phyloP scores from a whole-genome alignment of 495 filamentous ascomycete species.

The Astrothelium macrocarpum region DNA sequence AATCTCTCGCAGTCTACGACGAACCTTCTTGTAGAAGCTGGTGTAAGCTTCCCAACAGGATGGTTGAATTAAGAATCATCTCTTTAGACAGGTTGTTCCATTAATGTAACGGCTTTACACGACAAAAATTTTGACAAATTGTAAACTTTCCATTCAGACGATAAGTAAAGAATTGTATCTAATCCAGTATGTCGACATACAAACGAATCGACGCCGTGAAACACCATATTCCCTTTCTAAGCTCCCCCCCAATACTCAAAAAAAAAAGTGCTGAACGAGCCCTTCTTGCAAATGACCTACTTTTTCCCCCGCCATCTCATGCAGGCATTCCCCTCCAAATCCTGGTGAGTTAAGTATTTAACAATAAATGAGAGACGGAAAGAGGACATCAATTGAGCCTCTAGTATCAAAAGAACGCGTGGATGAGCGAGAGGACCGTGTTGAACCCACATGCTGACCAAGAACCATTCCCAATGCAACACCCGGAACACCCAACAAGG shows the following conservation, averaged over 20 bases:
- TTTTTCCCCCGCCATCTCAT: background rate
- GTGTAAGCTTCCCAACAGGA: too few species aligned
- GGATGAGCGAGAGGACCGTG: background rate
- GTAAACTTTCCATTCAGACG: background rate
- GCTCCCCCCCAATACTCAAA: background rate
- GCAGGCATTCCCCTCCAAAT: background rate
- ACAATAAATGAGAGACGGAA: background rate
- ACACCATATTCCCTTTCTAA: background rate
- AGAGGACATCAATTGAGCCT: background rate
- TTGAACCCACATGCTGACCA: background rate
- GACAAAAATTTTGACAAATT: background rate
- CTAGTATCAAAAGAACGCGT: background rate
- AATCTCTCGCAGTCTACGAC: too few species aligned
- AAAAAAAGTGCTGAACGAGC: background rate
- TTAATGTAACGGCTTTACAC: background rate
- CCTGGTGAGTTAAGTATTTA: background rate
- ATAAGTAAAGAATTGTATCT: background rate
- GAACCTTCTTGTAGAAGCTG: too few species aligned
- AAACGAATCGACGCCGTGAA: background rate
- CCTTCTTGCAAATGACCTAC: background rate
- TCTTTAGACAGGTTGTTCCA: too few species aligned
- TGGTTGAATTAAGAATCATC: too few species aligned
- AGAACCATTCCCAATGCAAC: background rate
- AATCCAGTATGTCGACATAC: background rate
- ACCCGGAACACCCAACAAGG: conserved; percentile 3